Percentiles rank a stretch among this genome's conserved stretches.
Conservation (phyloP, 148 eudicot species). For the Amaranthus cruentus region DNA sequence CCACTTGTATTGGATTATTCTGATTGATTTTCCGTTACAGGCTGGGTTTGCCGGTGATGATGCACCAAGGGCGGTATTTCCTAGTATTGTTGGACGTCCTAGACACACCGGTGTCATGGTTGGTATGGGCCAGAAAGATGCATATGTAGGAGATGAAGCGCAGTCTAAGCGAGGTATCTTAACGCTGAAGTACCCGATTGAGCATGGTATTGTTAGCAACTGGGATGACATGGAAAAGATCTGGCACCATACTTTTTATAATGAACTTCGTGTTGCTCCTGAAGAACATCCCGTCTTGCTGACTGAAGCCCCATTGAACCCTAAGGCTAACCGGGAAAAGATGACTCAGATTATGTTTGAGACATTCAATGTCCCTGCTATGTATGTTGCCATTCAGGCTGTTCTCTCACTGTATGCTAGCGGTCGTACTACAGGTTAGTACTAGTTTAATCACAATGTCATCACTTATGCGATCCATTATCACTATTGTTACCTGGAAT, state of each 20-base stretch:
- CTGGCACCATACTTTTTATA: slow-evolving; percentile 63
- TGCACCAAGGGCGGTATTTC: slow-evolving; percentile 32
- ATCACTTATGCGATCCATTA: too few relatives aligned
- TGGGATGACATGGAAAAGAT: slow-evolving; percentile 72
- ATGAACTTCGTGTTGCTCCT: slow-evolving; percentile 66
- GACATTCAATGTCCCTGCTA: slow-evolving; percentile 55
- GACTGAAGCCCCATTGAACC: slow-evolving; percentile 58
- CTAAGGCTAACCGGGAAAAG: slow-evolving; percentile 53
- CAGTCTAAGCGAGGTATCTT: slow-evolving; percentile 33
- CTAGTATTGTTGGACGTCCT: slow-evolving; percentile 35
- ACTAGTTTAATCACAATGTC: background rate
- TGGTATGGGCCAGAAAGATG: slow-evolving; percentile 35
- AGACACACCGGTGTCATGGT: slow-evolving; percentile 35
- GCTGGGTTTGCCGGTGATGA: slow-evolving; percentile 36
- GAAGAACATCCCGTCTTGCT: slow-evolving; percentile 59
- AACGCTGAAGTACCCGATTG: slow-evolving; percentile 41
- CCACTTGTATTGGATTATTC: too few relatives aligned
- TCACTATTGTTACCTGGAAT: background rate
- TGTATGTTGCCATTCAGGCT: slow-evolving; percentile 57
- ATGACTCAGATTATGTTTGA: slow-evolving; percentile 62
- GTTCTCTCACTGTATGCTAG: slow-evolving; percentile 63
- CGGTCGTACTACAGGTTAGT: slow-evolving; percentile 55
- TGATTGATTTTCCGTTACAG: background rate
- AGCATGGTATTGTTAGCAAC: slow-evolving; percentile 51
- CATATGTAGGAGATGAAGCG: slow-evolving; percentile 39